These are phyloP conservation scores for bread wheat (Triticum aestivum) DNA, from an alignment of 176 grass and related monocot genomes.

Conservation along the genomic window DNA sequence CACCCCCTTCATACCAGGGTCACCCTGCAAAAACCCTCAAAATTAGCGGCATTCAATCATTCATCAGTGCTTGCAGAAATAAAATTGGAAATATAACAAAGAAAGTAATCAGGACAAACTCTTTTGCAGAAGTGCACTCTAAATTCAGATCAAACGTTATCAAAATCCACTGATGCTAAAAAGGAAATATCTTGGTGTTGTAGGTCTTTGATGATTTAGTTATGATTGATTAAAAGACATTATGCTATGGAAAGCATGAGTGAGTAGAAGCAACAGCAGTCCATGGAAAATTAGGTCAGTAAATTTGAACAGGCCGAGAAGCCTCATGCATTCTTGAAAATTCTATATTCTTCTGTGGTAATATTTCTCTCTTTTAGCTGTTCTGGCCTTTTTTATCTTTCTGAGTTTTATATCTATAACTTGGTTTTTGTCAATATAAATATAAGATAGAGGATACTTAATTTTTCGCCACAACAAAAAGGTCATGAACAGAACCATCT, in stretches of 20 bases:
- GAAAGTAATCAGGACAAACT: background rate
- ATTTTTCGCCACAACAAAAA: background rate
- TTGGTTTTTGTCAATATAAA: background rate
- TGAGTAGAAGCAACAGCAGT: background rate
- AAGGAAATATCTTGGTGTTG: background rate
- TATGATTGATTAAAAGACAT: background rate
- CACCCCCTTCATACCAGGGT: slow-evolving; percentile 75
- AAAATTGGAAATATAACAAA: background rate
- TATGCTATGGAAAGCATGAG: background rate
- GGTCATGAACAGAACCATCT: background rate
- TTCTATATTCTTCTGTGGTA: background rate
- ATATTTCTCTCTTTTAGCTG: background rate
- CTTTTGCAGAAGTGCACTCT: background rate
- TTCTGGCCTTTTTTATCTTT: background rate
- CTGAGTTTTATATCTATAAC: background rate
- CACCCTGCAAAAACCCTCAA: slow-evolving; percentile 59
- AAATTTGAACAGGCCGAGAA: background rate
- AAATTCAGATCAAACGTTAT: background rate
- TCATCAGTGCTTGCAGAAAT: slow-evolving; percentile 16
- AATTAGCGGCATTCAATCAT: slow-evolving; percentile 21
- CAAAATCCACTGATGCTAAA: slow-evolving; percentile 8
- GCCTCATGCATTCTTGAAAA: background rate
- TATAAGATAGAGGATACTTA: background rate
- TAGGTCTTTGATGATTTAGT: background rate
- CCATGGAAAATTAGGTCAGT: background rate